Evolutionary conservation across 139 green algal genomes (phyloP), one percentile per base, ranked within the genome.

Genomic region (Pleodorina starrii): DNA sequence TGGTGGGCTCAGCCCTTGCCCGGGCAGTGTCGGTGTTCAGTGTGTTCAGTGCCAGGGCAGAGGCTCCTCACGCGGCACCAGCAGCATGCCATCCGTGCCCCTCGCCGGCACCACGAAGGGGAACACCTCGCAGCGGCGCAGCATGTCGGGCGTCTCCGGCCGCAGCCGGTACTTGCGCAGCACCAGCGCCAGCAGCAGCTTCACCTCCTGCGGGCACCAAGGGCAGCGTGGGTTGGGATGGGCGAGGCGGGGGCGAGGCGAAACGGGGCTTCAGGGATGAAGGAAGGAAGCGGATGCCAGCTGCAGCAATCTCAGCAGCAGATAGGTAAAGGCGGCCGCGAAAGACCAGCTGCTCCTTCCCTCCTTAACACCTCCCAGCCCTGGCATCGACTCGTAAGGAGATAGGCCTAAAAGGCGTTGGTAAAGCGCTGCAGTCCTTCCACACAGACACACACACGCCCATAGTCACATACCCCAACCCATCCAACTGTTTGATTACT

Each of bases 141-240:
- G 42, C 89, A 92, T 84, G 36, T 76, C 60, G 4, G 63, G 48
- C 12, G 40, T n/a, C 29, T 73, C 40, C 40, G 90, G 83, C 44
- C 25, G 12, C 84, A 78, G 11, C 7, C 63, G 63, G 43, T 42
- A 79, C 27, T 44, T 43, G 11, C 82, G 82, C 44, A 88, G 27
- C 75, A 92, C 32, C 87, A 87, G n/a, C 35, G 75, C 46, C 60
- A 90, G 40, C 48, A 90, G 40, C 63, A 92, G 75, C 75, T 92
- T 92, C 21, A 88, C 50, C 74, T 92, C 89, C 57, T 88, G 63
- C 25, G 54, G 5, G 7, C 54, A 12, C 29, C 54, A 17, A 60
- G 17, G 50, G 29, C 21, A 66, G 25, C 54, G 29, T 25, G 17
- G 17, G 14, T 17, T 66, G 6, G 9, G 29, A 66, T 32, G 21